Evolutionary conservation across 228 moss, liverwort and hornwort species (phyloP), one percentile per base, ranked within the genome.

Genomic region (Sphagnum magellanicum): DNA sequence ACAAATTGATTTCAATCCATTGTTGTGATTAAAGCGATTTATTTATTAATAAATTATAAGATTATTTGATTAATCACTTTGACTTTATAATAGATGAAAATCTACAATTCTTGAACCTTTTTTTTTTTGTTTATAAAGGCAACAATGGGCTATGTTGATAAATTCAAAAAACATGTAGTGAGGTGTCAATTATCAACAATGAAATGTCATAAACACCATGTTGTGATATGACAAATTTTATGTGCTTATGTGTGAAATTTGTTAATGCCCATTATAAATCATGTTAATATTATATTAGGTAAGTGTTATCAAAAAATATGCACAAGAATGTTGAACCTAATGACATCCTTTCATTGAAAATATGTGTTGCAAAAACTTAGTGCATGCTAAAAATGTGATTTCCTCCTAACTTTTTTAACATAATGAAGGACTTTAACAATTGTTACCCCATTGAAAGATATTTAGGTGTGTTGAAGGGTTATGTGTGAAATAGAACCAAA

Each of bases 221-320:
- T 66, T 12, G 16, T 66, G 6, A 66, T 66, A 51, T 51, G 51
- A 15, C 50, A 66, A n/a, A 50, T 66, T n/a, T n/a, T n/a, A n/a
- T n/a, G n/a, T n/a, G n/a, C n/a, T n/a, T n/a, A n/a, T n/a, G n/a
- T n/a, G n/a, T n/a, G n/a, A n/a, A n/a, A n/a, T 4, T 14, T 66
- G 4, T 62, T 63, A 48, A 11, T 8, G 6, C 16, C 16, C 6
- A 48, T 9, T 6, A 6, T 10, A 5, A 63, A 51, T 50, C 5
- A 5, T 7, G 11, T 8, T 50, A 50, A 15, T n/a, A 66, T 66
- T 0, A 12, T 1, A 49, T 8, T 50, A 1, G 6, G 50, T 66
- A 8, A 11, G 4, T 0, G 13, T 9, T 66, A 50, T n/a, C 11
- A 66, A 49, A 14, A 51, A 50, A 52, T 66, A 50, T 66, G 50